These are phyloP conservation scores for Cyberlindnera xylosilytica DNA, from an alignment of 805 yeast species.

Conservation along the genomic window DNA sequence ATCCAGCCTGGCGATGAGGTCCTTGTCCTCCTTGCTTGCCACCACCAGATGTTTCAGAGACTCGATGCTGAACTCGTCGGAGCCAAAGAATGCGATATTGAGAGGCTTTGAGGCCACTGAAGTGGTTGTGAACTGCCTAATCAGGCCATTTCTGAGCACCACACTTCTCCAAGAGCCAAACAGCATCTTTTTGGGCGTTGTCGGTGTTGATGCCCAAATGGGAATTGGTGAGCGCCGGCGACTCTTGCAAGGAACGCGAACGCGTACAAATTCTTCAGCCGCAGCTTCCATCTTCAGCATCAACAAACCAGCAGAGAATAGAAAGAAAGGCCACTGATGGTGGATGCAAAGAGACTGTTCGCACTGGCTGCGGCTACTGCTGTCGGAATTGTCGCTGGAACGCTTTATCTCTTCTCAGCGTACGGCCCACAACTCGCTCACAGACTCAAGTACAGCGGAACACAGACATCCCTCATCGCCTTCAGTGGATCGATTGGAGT, in stretches of 20 bases:
- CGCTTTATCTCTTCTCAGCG: constrained; percentile 71
- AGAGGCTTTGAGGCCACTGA: constrained; percentile 1
- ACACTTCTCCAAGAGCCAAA: no score
- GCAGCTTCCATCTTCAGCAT: not conserved
- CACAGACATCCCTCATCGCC: constrained; percentile 62
- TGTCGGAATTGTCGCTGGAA: constrained; percentile 63
- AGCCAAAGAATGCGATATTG: constrained; percentile 68
- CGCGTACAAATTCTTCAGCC: not conserved
- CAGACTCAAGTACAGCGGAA: constrained; percentile 53
- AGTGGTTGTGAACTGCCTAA: not conserved
- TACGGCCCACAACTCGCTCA: constrained; percentile 75
- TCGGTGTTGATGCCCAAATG: not conserved
- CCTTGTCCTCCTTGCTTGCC: constrained; percentile 17
- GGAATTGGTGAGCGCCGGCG: not conserved
- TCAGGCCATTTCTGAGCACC: not conserved
- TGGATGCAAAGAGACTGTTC: constrained; percentile 10
- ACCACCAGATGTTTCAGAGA: constrained; percentile 42
- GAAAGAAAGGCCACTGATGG: not conserved
- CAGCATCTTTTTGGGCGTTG: no score
- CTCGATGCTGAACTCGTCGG: constrained; percentile 64
- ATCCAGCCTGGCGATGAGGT: constrained; percentile 40
- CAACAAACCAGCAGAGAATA: not conserved
- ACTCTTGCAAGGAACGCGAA: not conserved
- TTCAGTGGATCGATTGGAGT: constrained; percentile 65
- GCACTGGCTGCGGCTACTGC: constrained; percentile 22